Evolutionary conservation across 306 rosid genomes (phyloP), one percentile per base, ranked within the genome.

Genomic region (Cicer chorassanicum): DNA sequence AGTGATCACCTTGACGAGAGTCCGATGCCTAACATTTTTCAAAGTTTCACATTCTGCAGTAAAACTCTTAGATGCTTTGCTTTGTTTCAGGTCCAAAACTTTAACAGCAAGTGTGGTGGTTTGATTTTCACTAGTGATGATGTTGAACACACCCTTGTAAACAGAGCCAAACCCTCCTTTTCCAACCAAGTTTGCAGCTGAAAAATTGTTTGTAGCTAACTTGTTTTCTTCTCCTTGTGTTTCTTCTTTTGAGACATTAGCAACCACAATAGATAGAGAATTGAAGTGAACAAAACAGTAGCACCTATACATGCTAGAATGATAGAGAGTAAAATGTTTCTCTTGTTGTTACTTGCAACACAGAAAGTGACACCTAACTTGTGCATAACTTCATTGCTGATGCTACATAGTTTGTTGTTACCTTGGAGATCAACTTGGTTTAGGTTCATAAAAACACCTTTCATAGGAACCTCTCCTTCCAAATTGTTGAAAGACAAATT

Each of bases 91-190:
- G 82, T 85, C 82, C 14, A 85, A 65, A 38, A 85, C 84, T 74
- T 85, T 85, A 43, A 85, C 81, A 38, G 86, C 84, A 55, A 80
- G 53, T 4, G 73, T 82, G 29, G 29, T 24, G 55, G 79, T 72
- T 73, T 80, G 88, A 62, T 85, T 76, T 67, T 84, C 89, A 44
- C 84, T 83, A 6, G 42, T 85, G 60, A 78, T 84, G 66, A 84
- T 86, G 5, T 80, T 84, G 71, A 93, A 84, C 7, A 82, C 80
- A 34, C 92, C 98, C 71, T 87, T 91, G 59, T 89, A 89, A 77
- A 93, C 98, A 51, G 72, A 81, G 8, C 97, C 97, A 80, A 89
- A 94, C 57, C 89, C 86, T 49, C 98, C 97, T 72, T 88, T 89
- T 3, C 97, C 98, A 63, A 93, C 57, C 70, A 91, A 81, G 80